phyloP scores from a whole-genome alignment of 2,329 filamentous ascomycete genomes.

The Akanthomyces muscarius region DNA sequence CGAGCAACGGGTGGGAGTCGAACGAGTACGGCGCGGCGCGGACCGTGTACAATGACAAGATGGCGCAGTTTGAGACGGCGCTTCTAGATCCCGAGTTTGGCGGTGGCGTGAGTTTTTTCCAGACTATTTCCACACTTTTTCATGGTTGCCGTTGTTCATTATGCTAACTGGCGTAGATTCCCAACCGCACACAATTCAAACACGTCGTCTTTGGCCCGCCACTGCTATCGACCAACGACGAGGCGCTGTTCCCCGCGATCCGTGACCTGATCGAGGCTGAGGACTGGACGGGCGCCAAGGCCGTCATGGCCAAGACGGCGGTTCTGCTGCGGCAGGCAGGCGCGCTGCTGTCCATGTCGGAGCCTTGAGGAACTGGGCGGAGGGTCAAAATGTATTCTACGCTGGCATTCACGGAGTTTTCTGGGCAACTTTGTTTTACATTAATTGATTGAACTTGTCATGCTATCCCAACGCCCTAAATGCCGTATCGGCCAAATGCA shows the following conservation, averaged over 20 bases:
- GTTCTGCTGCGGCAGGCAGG: constrained; percentile 56
- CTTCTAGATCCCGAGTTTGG: constrained; percentile 70
- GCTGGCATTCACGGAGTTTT: constrained; percentile 3
- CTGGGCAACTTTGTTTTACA: not conserved
- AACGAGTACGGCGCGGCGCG: constrained; percentile 62
- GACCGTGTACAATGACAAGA: constrained; percentile 71
- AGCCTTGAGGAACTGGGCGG: not conserved
- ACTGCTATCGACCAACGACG: constrained; percentile 66
- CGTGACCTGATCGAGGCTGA: constrained; percentile 64
- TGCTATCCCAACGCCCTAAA: not conserved
- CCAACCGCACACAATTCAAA: constrained; percentile 88
- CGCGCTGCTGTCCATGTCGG: constrained; percentile 9
- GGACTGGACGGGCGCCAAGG: constrained; percentile 62
- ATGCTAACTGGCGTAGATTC: constrained; percentile 51
- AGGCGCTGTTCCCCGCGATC: constrained; percentile 69
- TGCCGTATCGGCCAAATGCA: not conserved
- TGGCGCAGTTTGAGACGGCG: constrained; percentile 77
- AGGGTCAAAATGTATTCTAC: constrained; percentile 2
- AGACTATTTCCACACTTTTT: constrained; percentile 31
- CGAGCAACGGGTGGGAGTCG: constrained; percentile 71
- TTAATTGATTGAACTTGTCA: not conserved
- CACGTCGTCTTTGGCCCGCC: constrained; percentile 86
- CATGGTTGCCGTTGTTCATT: not conserved
- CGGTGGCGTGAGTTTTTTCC: constrained; percentile 64
- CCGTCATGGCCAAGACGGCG: constrained; percentile 63